phyloP scores from a whole-genome alignment of 306 rosid genomes.

The Vicia faba region DNA sequence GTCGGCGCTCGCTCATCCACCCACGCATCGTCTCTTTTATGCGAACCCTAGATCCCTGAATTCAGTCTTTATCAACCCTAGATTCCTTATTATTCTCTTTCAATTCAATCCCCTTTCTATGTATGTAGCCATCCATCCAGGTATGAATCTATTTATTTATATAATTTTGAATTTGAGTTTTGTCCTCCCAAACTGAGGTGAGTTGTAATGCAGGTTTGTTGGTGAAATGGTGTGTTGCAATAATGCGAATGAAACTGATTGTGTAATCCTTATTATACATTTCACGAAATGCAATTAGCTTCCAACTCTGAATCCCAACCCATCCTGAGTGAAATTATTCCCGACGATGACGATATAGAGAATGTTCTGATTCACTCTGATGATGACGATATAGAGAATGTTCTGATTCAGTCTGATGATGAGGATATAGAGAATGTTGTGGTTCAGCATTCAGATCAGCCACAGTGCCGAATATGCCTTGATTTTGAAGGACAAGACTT shows the following conservation, averaged over 20 bases:
- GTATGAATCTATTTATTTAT: no score
- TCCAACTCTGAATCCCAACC: conserved; percentile 69
- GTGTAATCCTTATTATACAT: conserved; percentile 51
- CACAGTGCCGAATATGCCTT: conserved; percentile 95
- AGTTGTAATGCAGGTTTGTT: no score
- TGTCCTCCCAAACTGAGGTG: no score
- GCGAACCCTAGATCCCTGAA: no score
- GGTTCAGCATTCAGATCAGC: conserved; percentile 48
- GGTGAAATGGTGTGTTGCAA: no score
- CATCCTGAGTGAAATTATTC: conserved; percentile 50
- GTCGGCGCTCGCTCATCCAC: no score
- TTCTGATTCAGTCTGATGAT: background rate
- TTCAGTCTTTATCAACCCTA: no score
- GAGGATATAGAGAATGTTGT: conserved; percentile 32
- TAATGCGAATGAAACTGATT: conserved; percentile 45
- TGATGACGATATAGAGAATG: conserved; percentile 47
- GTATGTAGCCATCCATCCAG: no score
- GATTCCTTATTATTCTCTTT: no score
- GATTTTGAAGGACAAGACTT: conserved; percentile 91
- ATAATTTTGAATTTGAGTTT: no score
- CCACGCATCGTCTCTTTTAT: no score
- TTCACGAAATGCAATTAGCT: conserved; percentile 76
- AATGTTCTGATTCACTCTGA: background rate
- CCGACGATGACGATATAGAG: conserved; percentile 18
- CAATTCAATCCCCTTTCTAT: no score